Conservation (phyloP, 345 rosid species). For the Pugionium dolabratum region DNA sequence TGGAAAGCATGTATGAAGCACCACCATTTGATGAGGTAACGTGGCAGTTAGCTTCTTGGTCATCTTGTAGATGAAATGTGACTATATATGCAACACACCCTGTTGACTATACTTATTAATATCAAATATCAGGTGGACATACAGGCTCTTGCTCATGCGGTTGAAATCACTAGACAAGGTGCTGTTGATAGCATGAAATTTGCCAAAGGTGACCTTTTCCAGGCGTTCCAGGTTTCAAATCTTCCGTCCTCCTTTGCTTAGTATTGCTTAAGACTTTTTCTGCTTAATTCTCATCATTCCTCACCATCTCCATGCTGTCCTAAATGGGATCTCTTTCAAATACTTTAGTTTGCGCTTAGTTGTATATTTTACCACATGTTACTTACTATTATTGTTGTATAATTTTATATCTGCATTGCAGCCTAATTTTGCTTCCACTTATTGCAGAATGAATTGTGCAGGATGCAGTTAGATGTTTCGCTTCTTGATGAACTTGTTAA, state of each 20-base stretch:
- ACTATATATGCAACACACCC: constrained; percentile 4
- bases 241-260: neutral
- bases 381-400: constrained; percentile 4
- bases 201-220: constrained; percentile 88
- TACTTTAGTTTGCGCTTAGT: neutral
- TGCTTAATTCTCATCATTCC: constrained; percentile 12
- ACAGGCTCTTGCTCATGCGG: constrained; percentile 98
- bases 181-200: constrained; percentile 94
- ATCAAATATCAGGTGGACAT: constrained; percentile 67
- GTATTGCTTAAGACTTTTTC: constrained; percentile 4
- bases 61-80: constrained; percentile 7
- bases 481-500: constrained; percentile 80
- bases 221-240: constrained; percentile 80
- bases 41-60: constrained; percentile 14
- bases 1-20: constrained; percentile 67
- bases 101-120: constrained; percentile 9
- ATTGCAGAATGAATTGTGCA: constrained; percentile 91
- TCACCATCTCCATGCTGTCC: constrained; percentile 9
- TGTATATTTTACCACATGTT: neutral
- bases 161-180: constrained; percentile 91
- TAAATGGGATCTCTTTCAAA: neutral
- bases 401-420: constrained; percentile 4
- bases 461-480: constrained; percentile 74
- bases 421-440: constrained; percentile 33
- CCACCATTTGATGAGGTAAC: constrained; percentile 95